These are phyloP conservation scores for Orbilia brochopaga DNA, from an alignment of 2,329 filamentous ascomycete genomes.

Conservation along the genomic window DNA sequence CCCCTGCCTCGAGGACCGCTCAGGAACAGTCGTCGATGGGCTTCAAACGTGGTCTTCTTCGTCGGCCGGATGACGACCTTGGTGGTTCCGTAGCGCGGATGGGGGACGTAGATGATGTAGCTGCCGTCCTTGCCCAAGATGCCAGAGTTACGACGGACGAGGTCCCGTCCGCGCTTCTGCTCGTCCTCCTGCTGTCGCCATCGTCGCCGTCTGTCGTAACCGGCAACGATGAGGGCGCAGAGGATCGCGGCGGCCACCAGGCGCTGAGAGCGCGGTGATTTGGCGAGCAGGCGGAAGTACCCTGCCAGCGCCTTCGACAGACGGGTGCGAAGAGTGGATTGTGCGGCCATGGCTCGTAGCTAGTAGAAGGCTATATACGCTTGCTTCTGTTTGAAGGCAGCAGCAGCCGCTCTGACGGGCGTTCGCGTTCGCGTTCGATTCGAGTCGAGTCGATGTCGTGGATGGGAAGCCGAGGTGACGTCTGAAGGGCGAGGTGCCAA, in stretches of 20 bases:
- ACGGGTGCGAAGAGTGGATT: constrained; percentile 78
- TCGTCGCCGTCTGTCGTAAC: constrained; percentile 80
- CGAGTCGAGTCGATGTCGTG: background rate
- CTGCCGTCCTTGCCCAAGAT: constrained; percentile 80
- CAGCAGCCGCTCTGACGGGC: background rate
- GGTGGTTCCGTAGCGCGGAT: constrained; percentile 66
- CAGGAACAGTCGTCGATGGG: constrained; percentile 88
- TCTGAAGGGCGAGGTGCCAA: background rate
- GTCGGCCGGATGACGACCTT: constrained; percentile 91
- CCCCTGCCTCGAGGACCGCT: constrained; percentile 86
- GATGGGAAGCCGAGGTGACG: background rate
- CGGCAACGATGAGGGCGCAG: constrained; percentile 77
- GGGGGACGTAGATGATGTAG: constrained; percentile 36
- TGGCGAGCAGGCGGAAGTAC: constrained; percentile 64
- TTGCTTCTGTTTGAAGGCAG: constrained; percentile 28
- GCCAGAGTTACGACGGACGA: constrained; percentile 90
- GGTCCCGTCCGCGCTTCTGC: constrained; percentile 70
- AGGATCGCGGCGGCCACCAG: constrained; percentile 77
- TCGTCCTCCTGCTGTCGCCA: constrained; percentile 77
- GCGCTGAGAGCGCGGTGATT: constrained; percentile 72
- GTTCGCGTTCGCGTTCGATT: background rate
- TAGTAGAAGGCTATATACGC: constrained; percentile 5
- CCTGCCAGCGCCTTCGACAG: constrained; percentile 69
- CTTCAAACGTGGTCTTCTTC: constrained; percentile 93
- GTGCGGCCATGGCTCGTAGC: constrained; percentile 72